A percentile compares a stretch with the other conserved stretches of the same genome.
These are phyloP conservation scores for Saussurea involucrata DNA, from an alignment of 129 eudicot species.

Conservation along the genomic window DNA sequence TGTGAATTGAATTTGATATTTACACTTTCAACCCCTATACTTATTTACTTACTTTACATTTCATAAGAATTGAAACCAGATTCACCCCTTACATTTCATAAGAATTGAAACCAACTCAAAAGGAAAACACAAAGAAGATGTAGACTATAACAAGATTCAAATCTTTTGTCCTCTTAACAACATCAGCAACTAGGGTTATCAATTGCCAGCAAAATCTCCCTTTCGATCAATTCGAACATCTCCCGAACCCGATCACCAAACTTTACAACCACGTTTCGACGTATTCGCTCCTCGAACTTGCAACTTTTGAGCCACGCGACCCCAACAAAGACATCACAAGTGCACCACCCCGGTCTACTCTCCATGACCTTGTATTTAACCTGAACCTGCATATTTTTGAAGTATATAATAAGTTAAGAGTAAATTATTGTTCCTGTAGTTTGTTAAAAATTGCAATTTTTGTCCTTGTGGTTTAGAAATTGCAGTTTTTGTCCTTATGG, in stretches of 20 bases:
- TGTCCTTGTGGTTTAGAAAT: too few species aligned
- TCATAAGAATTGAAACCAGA: too few species aligned
- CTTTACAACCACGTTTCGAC: constrained; percentile 42
- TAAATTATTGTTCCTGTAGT: too few species aligned
- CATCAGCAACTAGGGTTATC: neutral
- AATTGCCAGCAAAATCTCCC: constrained; percentile 44
- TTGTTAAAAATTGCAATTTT: too few species aligned
- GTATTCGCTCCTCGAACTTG: constrained; percentile 58
- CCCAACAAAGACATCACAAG: constrained; percentile 58
- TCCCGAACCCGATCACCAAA: constrained; percentile 46
- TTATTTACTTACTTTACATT: too few species aligned
- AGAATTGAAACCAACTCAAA: neutral
- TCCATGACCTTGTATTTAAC: constrained; percentile 51
- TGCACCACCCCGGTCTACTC: constrained; percentile 37
- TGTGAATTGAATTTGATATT: too few species aligned
- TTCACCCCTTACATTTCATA: neutral
- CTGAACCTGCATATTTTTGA: constrained; percentile 42
- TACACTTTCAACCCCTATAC: too few species aligned
- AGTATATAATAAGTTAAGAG: neutral
- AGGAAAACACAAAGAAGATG: too few species aligned
- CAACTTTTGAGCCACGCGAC: constrained; percentile 72
- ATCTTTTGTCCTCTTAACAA: neutral
- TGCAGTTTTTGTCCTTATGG: too few species aligned
- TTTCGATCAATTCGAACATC: constrained; percentile 44
- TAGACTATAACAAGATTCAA: neutral